Evolutionary conservation across 352 stramenopile genomes (phyloP), one percentile per base, ranked within the genome.

Genomic region (Globisporangium okanoganense): DNA sequence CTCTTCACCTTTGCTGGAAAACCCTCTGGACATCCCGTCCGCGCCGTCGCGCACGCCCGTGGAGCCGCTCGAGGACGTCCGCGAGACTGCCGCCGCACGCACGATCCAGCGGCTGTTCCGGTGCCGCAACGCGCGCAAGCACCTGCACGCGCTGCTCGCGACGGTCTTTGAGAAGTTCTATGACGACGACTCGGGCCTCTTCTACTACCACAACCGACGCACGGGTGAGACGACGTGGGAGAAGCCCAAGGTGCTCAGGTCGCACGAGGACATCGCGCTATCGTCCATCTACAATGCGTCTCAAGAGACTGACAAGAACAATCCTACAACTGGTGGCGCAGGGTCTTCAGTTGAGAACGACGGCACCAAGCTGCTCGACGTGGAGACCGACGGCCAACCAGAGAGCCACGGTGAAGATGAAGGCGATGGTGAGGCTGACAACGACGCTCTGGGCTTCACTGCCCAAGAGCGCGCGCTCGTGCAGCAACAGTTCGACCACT

Each of bases 201-300:
- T 77, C 58, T 91, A 92, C 64, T 94, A 94, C 63, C 58, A 88
- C 67, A 87, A 91, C 61, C 83, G 75, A 43, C 71, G 71, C 16
- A 88, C 81, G 27, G 72, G 78, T 22, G 73, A 90, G 66, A 90
- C 76, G 29, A 87, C 79, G 53, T 94, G 84, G 82, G 75, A 87
- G 43, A 92, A 90, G 53, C 84, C 82, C 20, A 73, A 65, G 27
- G 45, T 73, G n/a, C 70, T 93, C 18, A 73, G 73, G 27, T 45
- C 47, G 9, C 67, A 78, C 9, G 71, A 82, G 3, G 80, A 90
- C 51, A 69, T 88, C 40, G 66, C 67, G 33, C 51, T 88, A 8
- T 73, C 76, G 52, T 62, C 60, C 9, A 65, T 73, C 3, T 77
- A 82, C 27, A 6, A 18, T 43, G 14, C 36, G 36, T 49, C 29